Percentiles rank a stretch among this genome's conserved stretches.
Evolutionary conservation across 176 grass and related monocot species (phyloP).

Genomic region (Poa pratensis): DNA sequence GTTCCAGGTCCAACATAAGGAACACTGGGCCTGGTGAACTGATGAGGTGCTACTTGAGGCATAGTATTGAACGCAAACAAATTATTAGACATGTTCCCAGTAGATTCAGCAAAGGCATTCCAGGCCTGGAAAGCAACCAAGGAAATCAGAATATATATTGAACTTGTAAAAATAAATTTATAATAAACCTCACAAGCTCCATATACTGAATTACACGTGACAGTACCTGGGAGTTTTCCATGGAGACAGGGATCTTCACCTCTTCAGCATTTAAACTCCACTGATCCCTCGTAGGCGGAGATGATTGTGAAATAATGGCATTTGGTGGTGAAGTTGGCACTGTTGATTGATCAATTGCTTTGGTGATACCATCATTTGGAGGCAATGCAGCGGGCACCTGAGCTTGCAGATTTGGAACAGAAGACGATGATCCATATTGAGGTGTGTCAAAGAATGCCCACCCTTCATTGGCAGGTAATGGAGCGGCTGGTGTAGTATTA

Average conservation of each 20-base stretch:
- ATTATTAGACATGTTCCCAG: slow-evolving; percentile 42
- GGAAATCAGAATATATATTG: slow-evolving; percentile 17
- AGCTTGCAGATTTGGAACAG: slow-evolving; percentile 47
- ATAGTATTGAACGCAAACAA: slow-evolving; percentile 47
- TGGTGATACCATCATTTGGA: slow-evolving; percentile 45
- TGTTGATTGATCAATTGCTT: slow-evolving; percentile 43
- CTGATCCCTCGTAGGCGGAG: slow-evolving; percentile 33
- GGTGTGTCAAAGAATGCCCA: slow-evolving; percentile 86
- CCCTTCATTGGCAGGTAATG: slow-evolving; percentile 61
- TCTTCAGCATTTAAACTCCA: slow-evolving; percentile 52
- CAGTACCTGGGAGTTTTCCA: slow-evolving; percentile 52
- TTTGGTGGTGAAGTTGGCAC: slow-evolving; percentile 41
- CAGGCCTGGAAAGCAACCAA: slow-evolving; percentile 59
- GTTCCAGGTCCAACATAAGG: slow-evolving; percentile 39
- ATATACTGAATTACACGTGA: not conserved
- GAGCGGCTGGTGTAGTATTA: slow-evolving; percentile 43
- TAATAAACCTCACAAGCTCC: slow-evolving; percentile 8
- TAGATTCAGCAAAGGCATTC: slow-evolving; percentile 76
- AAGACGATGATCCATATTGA: slow-evolving; percentile 46
- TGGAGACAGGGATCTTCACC: slow-evolving; percentile 36
- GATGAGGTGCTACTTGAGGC: slow-evolving; percentile 42
- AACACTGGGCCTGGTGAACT: slow-evolving; percentile 23
- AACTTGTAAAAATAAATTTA: slow-evolving; percentile 23
- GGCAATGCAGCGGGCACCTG: slow-evolving; percentile 42
- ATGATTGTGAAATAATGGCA: slow-evolving; percentile 27